Conservation (phyloP, 768 basidiomycete genomes). For the Obba rivulosa region DNA sequence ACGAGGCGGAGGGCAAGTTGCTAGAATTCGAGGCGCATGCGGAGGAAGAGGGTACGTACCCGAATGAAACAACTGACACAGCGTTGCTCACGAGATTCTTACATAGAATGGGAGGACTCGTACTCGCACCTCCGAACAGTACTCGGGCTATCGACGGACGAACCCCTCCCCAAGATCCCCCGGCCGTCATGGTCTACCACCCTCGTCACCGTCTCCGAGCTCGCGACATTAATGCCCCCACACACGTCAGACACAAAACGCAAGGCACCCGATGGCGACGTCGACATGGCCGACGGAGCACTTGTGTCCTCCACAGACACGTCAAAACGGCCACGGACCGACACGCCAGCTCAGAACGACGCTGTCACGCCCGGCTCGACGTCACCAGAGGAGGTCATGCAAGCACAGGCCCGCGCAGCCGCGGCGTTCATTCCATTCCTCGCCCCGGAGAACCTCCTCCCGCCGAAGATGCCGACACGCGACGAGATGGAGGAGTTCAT, state of each 20-base stretch:
- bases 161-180: constrained; percentile 48
- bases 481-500: constrained; percentile 78
- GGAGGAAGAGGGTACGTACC: constrained; percentile 63
- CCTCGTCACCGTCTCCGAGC: constrained; percentile 20
- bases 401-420: constrained; percentile 46
- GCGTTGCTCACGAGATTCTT: background rate
- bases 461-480: constrained; percentile 69
- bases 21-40: constrained; percentile 64
- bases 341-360: constrained; percentile 11
- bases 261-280: constrained; percentile 45
- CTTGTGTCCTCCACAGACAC: constrained; percentile 21
- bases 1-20: constrained; percentile 69
- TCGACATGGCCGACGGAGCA: constrained; percentile 28
- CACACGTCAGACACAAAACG: constrained; percentile 39
- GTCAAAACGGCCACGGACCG: constrained; percentile 27
- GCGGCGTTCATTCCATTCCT: constrained; percentile 73
- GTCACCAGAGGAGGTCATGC: constrained; percentile 22
- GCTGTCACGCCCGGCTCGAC: constrained; percentile 7
- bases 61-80: background rate
- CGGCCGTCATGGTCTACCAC: constrained; percentile 25
- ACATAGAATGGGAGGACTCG: constrained; percentile 62
- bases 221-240: constrained; percentile 15
- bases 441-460: constrained; percentile 62
- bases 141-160: constrained; percentile 47
- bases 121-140: constrained; percentile 47